phyloP scores from a whole-genome alignment of 176 grass and related monocot species.

The Bromus sterilis region DNA sequence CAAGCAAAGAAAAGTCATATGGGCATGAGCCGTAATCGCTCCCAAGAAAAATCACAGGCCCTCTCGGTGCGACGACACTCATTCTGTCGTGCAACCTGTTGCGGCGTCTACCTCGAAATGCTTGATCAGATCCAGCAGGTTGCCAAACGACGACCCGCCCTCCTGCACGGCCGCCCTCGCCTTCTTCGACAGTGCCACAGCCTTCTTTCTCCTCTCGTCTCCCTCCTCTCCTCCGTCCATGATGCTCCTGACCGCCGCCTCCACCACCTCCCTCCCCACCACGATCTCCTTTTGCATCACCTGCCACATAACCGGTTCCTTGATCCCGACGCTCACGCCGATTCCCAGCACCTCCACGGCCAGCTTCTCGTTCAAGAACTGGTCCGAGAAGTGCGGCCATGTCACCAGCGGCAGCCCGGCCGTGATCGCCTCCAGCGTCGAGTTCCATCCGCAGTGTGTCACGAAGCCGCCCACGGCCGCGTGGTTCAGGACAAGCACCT shows the following conservation, averaged over 20 bases:
- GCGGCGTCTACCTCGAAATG: not conserved
- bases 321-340: slow-evolving; percentile 35
- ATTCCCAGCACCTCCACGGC: slow-evolving; percentile 53
- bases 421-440: slow-evolving; percentile 41
- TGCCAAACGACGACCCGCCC: slow-evolving; percentile 20
- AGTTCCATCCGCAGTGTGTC: slow-evolving; percentile 86
- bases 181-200: not conserved
- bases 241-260: slow-evolving; percentile 24
- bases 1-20: no score
- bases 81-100: not conserved
- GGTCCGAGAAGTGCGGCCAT: slow-evolving; percentile 51
- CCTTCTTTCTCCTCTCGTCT: slow-evolving; percentile 35
- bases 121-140: slow-evolving; percentile 21
- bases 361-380: slow-evolving; percentile 66
- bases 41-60: no score
- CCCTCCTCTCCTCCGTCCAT: slow-evolving; percentile 39
- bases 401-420: slow-evolving; percentile 37
- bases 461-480: slow-evolving; percentile 36
- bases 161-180: slow-evolving; percentile 2
- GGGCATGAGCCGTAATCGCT: no score
- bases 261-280: slow-evolving; percentile 5
- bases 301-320: not conserved
- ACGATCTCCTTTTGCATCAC: not conserved
- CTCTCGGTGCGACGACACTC: not conserved
- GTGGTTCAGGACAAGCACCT: slow-evolving; percentile 59